Base-by-base conservation (phyloP, 1,284 basidiomycete genomes). In the Ceratobasidium sp. region DNA sequence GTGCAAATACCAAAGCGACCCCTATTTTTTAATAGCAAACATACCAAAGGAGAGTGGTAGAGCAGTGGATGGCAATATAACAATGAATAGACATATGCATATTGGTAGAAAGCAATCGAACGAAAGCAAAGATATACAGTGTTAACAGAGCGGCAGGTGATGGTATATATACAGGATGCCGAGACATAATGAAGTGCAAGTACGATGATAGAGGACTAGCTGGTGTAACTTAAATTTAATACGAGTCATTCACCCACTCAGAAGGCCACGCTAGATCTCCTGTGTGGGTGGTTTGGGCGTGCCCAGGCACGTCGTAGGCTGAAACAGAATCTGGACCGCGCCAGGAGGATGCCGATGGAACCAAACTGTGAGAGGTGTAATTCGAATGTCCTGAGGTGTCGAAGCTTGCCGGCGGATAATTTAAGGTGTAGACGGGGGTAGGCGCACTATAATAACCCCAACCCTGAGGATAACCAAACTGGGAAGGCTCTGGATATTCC, bases 251-350 rank as follows among this genome's bases (percentile, higher is more conserved):
- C 8, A 69, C 41, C 66, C 66, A 69, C 66, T 69, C 66, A 69
- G 66, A 28, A 69, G 66, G 66, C 66, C 66, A 69, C 18, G 21
- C 8, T 41, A 46, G 66, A 69, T 69, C 66, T 69, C 66, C 66
- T 69, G 66, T 47, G 66, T 69, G 66, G 66, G 49, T 38, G 35
- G 32, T 38, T 23, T 50, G 66, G 30, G 50, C 16, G 52, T 57
- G 66, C 38, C 52, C 66, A 69, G 66, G 66, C 66, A 69, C 66
- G 46, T 69, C 66, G 52, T 57, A 69, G 9, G 66, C 38, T 69
- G 66, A 69, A 69, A 69, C 66, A 57, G 46, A 54, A 41, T 69
- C 66, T 69, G 66, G 64, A 47, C 28, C 54, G 13, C 30, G 21
- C 66, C 66, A 69, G 35, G 57, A 32, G 66, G 66, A n/a, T 54